Base-by-base conservation (phyloP, 805 yeast species). In the Kazachstania martiniae region DNA sequence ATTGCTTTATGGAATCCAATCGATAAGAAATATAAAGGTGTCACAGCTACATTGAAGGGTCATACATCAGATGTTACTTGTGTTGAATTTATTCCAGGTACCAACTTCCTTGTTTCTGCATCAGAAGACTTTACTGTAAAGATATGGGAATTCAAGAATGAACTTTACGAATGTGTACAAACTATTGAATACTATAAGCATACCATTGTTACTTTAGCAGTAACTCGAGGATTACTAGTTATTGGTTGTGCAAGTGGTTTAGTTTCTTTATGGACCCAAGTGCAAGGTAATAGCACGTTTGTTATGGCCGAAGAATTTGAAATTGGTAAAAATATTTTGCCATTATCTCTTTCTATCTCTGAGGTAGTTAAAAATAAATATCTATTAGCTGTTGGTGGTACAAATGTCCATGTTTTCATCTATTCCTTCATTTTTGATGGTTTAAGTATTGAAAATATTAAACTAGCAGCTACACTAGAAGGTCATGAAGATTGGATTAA, bases 401-500 rank as follows among this genome's bases (percentile, higher is more conserved):
- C 93, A 1, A 66, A 66, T 33, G 53, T 58, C 18, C 50, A 58
- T 21, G 47, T 87, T 4, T 73, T 65, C 37, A 63, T 83, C 4
- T 74, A 72, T 44, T 54, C 77, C 0, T 68, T 75, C 38, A 46
- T 41, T 8, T 30, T 53, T 1, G 36, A 41, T 1, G 31, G 16
- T 0, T 35, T 41, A 1, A 31, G 5, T 21, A 34, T 57, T 10
- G 26, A 31, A 3, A 35, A 42, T 9, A 58, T 66, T 26, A 32
- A 45, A 7, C 61, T 59, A 33, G 62, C 65, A 19, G 80, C 86
- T 1, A 60, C 60, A 7, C 57, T 91, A 21, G 68, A 75, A 18
- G 98, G 99, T 4, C 98, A 91, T 53, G 98, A 91, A 57, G 95
- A 87, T 56, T 91, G 99, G 99, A 72, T 91, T 31, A 80, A 81